Base-by-base conservation (phyloP, 331 rosid species). In the Pyrus hybrid region DNA sequence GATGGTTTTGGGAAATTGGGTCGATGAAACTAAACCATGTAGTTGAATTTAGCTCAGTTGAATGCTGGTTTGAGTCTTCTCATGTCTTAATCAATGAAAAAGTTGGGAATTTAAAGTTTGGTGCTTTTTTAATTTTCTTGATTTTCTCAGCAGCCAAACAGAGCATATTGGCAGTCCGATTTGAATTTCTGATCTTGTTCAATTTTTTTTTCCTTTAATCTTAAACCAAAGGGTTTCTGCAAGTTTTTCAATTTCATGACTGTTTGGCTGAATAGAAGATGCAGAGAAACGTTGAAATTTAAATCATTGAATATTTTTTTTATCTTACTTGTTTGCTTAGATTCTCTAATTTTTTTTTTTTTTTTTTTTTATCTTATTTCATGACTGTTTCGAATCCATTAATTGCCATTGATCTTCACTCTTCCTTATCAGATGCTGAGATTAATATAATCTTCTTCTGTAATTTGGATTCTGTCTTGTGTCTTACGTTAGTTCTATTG, bases 1-100 rank as follows among this genome's bases (percentile, higher is more conserved):
- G 83, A 72, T 68, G 68, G 33, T 43, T 12, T 67, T 51, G 20
- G 21, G 70, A 72, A 63, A 78, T 32, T 30, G 56, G 54, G 69
- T 49, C 43, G 49, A 28, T 71, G 18, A 72, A 76, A 72, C 72
- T 63, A 43, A 64, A 49, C 51, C 60, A 20, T 45, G 20, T 26
- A 80, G 68, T 81, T 74, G 51, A 72, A 18, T 79, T 47, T 25
- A 74, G 78, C 77, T 58, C 66, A 67, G 75, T 83, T 77, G 74
- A 71, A 70, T 77, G 77, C 69, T 25, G 45, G 22, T 51, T 45
- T 75, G 60, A 49, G 76, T 61, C 76, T 76, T 76, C 41, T 58
- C 53, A 28, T 29, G 73, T 32, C 37, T 29, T 67, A 11, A 70
- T 70, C 67, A 29, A 76, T 33, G 71, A 54, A 51, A 63, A 65